Conservation (phyloP, 2,329 filamentous ascomycete species). For the Xylariaceae sp. region DNA sequence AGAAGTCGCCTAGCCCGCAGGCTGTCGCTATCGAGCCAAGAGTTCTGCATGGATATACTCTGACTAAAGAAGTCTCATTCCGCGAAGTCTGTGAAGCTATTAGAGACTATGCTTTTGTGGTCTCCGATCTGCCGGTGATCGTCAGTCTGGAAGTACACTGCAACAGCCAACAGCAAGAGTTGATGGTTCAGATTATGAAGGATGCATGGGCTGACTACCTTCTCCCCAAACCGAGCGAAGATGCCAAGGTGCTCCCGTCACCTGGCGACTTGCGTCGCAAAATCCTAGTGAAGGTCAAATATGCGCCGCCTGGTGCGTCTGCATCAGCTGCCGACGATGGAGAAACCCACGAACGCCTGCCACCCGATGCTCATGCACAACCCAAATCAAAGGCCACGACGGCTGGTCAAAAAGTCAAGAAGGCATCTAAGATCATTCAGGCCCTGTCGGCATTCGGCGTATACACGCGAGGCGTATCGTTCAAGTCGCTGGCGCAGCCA, state of each 20-base stretch:
- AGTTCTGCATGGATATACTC: slow-evolving; percentile 86
- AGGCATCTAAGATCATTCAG: slow-evolving; percentile 71
- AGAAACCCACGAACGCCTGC: slow-evolving; percentile 30
- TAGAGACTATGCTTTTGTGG: slow-evolving; percentile 76
- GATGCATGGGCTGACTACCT: slow-evolving; percentile 80
- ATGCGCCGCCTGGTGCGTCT: slow-evolving; percentile 53
- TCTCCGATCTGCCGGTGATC: slow-evolving; percentile 82
- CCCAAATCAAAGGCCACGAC: slow-evolving; percentile 48
- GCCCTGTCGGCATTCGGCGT: slow-evolving; percentile 77
- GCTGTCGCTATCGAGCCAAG: slow-evolving; percentile 66
- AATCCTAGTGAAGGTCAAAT: slow-evolving; percentile 85
- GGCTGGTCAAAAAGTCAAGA: slow-evolving; percentile 51
- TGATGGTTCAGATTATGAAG: slow-evolving; percentile 92
- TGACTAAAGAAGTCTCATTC: slow-evolving; percentile 88
- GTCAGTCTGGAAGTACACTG: slow-evolving; percentile 95
- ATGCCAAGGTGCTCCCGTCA: slow-evolving; percentile 63
- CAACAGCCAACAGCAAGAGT: slow-evolving; percentile 76
- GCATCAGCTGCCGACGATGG: slow-evolving; percentile 38
- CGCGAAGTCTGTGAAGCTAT: slow-evolving; percentile 84
- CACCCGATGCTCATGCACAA: slow-evolving; percentile 42
- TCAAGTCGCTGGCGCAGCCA: slow-evolving; percentile 77
- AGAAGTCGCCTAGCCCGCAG: slow-evolving; percentile 35
- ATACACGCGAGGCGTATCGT: slow-evolving; percentile 83
- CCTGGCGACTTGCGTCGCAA: slow-evolving; percentile 75
- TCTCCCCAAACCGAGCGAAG: slow-evolving; percentile 58